Base-by-base conservation (phyloP, 768 basidiomycete genomes). In the Tylopilus plumbeoviolaceoides region DNA sequence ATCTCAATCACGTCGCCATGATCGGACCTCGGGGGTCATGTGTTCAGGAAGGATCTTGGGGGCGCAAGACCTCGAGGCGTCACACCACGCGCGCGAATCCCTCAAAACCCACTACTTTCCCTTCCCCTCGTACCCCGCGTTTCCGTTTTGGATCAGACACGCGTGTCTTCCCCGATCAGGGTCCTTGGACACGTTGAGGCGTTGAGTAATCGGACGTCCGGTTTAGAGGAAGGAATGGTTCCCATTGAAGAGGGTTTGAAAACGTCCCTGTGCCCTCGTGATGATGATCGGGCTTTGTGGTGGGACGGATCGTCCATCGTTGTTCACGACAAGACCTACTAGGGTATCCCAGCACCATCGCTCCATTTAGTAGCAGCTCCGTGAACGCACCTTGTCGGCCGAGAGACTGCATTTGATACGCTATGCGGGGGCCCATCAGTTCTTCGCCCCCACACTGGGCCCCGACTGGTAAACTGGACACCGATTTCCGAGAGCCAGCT, bases 261-360 rank as follows among this genome's bases (percentile, higher is more conserved):
- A 12, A 20, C 12, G 10, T 2, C 49, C 48, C 43, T 42, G 57
- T 35, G 43, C 42, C 51, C 48, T 48, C 23, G 25, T 42, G 56
- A 48, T 30, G 47, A 28, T 14, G n/a, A 21, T 40, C 18, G 28
- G 28, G n/a, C 41, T 47, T 35, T 21, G 21, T n/a, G 36, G 44
- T 44, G 25, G n/a, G 30, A 25, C 33, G 23, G 48, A 52, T 52
- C 56, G 44, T 17, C 30, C 2, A 8, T 21, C 45, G 21, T 11
- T 39, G 21, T 31, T 43, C 56, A 51, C 41, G 4, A 30, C 10
- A 23, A 47, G 36, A 35, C 14, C 15, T 30, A 36, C 9, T 36
- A 7, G 14, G 17, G n/a, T 25, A 28, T 18, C 20, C 9, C 14
- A 18, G 33, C 20, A 18, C 41, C 5, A 39, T 44, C 45, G 41